These are phyloP conservation scores for Camelina sativa DNA, from an alignment of 345 rosid genomes.

Conservation along the genomic window DNA sequence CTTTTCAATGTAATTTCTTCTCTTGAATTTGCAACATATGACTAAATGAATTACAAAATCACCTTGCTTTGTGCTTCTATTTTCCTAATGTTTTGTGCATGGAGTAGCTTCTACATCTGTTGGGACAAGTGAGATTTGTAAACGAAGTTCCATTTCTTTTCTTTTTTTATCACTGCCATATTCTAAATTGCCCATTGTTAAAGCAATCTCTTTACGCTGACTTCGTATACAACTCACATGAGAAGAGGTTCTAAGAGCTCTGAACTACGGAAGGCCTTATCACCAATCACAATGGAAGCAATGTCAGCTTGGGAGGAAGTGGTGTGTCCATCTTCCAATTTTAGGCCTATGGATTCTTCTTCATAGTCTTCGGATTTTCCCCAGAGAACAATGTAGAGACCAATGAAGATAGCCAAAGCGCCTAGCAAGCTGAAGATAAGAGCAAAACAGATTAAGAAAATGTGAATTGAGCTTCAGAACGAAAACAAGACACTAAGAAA, in stretches of 20 bases:
- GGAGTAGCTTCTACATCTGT: slow-evolving; percentile 12
- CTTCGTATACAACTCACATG: slow-evolving; percentile 19
- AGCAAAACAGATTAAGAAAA: slow-evolving; percentile 2
- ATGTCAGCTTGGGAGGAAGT: slow-evolving; percentile 23
- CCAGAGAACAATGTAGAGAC: slow-evolving; percentile 64
- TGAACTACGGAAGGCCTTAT: slow-evolving; percentile 30
- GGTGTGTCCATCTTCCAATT: slow-evolving; percentile 36
- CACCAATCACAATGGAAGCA: slow-evolving; percentile 42
- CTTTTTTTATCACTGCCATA: slow-evolving; percentile 7
- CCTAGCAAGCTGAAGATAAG: slow-evolving; percentile 53
- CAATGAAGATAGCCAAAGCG: slow-evolving; percentile 50
- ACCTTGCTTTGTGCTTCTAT: slow-evolving; percentile 31
- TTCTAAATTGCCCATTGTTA: not conserved
- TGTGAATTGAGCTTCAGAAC: not conserved
- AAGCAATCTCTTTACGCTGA: not conserved
- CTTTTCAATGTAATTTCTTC: slow-evolving; percentile 14
- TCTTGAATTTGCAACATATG: slow-evolving; percentile 18
- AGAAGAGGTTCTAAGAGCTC: slow-evolving; percentile 44
- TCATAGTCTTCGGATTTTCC: slow-evolving; percentile 62
- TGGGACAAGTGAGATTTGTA: slow-evolving; percentile 28
- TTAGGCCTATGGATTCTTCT: slow-evolving; percentile 36
- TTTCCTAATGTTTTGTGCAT: slow-evolving; percentile 28
- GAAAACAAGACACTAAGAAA: not conserved
- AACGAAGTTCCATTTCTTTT: slow-evolving; percentile 14
- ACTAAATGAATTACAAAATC: slow-evolving; percentile 26